phyloP scores from a whole-genome alignment of 2,329 filamentous ascomycete species.

The Epichloe festucae region DNA sequence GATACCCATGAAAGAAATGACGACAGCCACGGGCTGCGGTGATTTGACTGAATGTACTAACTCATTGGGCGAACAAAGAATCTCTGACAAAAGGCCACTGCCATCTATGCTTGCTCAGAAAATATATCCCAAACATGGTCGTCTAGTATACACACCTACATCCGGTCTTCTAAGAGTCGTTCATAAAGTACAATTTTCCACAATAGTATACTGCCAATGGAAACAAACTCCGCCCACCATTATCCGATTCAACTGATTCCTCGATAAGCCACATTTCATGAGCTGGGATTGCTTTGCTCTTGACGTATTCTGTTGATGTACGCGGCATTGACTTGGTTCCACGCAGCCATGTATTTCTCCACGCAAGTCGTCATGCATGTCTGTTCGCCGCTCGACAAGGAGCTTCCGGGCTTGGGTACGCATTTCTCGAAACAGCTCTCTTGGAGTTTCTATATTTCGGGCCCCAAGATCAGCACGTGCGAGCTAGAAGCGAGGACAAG shows the following conservation, averaged over 20 bases:
- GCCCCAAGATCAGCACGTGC: conserved; percentile 5
- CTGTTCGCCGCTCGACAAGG: conserved; percentile 54
- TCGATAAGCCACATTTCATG: not conserved
- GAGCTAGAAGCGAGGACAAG: not conserved
- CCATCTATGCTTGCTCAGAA: not conserved
- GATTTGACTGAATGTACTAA: not conserved
- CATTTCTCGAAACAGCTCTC: conserved; percentile 72
- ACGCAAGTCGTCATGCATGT: conserved; percentile 64
- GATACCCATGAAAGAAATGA: not conserved
- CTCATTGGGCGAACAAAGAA: not conserved
- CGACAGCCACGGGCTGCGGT: not conserved
- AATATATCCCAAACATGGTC: not conserved
- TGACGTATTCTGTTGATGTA: conserved; percentile 53
- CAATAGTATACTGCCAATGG: not conserved
- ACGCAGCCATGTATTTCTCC: conserved; percentile 73
- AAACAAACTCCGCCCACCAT: not conserved
- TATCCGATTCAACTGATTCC: not conserved
- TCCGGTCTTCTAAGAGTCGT: too few species aligned
- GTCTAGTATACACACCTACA: not conserved
- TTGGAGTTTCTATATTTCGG: conserved; percentile 53
- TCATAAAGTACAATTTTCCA: not conserved
- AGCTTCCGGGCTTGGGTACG: conserved; percentile 54
- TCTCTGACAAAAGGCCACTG: not conserved
- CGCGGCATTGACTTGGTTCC: conserved; percentile 59
- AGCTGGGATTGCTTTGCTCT: conserved; percentile 29